Evolutionary conservation across 148 eudicot species (phyloP).

Genomic region (Nyssa sinensis): DNA sequence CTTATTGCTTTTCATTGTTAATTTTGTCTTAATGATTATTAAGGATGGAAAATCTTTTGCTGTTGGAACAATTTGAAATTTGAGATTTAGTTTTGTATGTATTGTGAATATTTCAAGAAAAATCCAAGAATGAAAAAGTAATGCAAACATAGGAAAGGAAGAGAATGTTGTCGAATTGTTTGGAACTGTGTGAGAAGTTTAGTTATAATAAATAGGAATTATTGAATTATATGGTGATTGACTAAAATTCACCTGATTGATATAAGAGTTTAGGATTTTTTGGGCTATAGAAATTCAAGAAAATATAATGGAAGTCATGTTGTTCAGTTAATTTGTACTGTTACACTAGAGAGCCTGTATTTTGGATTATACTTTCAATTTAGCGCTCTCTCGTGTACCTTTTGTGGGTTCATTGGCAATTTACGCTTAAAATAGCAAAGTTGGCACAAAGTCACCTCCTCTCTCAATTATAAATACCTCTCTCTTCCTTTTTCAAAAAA

Average conservation of each 20-base stretch:
- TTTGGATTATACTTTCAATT: not conserved
- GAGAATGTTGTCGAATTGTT: not conserved
- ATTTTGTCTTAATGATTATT: not conserved
- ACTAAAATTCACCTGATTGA: not conserved
- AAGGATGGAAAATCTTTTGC: not conserved
- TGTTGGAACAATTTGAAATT: no score
- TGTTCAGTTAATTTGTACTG: not conserved
- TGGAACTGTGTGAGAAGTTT: not conserved
- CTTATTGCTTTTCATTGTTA: not conserved
- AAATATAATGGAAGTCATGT: not conserved
- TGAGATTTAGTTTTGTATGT: no score
- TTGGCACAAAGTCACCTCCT: not conserved
- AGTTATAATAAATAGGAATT: no score
- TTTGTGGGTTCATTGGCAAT: constrained; percentile 9
- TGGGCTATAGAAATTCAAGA: no score
- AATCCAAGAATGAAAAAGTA: not conserved
- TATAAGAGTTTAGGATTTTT: not conserved
- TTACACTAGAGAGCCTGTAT: not conserved
- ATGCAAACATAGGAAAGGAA: not conserved
- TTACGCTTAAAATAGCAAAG: not conserved
- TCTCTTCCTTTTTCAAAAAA: not conserved
- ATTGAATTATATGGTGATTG: not conserved
- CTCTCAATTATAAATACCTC: not conserved
- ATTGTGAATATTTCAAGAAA: not conserved
- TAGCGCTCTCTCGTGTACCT: not conserved